A percentile compares a stretch with the other conserved stretches of the same genome.
Evolutionary conservation across 2,329 filamentous ascomycete species (phyloP).

Genomic region (Talaromyces sp.): DNA sequence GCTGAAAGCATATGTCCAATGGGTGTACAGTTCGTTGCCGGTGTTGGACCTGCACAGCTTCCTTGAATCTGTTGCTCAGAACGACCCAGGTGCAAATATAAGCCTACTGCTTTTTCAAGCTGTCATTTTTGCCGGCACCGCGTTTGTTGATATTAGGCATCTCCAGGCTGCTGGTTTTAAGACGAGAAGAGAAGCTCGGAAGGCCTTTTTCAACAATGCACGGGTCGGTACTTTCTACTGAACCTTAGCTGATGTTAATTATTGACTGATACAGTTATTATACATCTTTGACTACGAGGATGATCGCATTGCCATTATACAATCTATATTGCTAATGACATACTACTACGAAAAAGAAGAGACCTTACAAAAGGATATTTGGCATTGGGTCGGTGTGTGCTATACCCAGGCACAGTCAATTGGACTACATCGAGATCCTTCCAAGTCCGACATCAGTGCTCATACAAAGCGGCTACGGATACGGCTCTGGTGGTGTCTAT

Average conservation of each 20-base stretch:
- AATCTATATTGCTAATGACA: constrained; percentile 79
- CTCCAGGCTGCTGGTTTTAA: constrained; percentile 69
- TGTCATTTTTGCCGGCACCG: constrained; percentile 85
- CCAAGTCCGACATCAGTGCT: constrained; percentile 62
- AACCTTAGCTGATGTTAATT: neutral
- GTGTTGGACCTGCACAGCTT: constrained; percentile 62
- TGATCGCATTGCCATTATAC: constrained; percentile 76
- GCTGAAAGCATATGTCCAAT: constrained; percentile 73
- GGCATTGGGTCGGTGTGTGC: constrained; percentile 91
- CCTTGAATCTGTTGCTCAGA: constrained; percentile 50
- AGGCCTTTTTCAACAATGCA: constrained; percentile 76
- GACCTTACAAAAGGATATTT: constrained; percentile 79
- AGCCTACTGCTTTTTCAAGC: constrained; percentile 84
- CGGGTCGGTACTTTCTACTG: constrained; percentile 53
- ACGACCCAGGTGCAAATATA: constrained; percentile 63
- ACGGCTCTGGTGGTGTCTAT: constrained; percentile 90
- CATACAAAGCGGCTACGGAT: constrained; percentile 72
- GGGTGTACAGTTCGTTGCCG: constrained; percentile 87
- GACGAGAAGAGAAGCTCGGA: constrained; percentile 70
- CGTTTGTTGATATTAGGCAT: constrained; percentile 71
- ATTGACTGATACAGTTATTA: constrained; percentile 53
- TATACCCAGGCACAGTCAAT: constrained; percentile 84
- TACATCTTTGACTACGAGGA: constrained; percentile 90
- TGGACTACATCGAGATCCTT: constrained; percentile 74
- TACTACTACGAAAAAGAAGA: constrained; percentile 93